Evolutionary conservation across 768 basidiomycete genomes (phyloP).

Genomic region (Mycena vulgaris): DNA sequence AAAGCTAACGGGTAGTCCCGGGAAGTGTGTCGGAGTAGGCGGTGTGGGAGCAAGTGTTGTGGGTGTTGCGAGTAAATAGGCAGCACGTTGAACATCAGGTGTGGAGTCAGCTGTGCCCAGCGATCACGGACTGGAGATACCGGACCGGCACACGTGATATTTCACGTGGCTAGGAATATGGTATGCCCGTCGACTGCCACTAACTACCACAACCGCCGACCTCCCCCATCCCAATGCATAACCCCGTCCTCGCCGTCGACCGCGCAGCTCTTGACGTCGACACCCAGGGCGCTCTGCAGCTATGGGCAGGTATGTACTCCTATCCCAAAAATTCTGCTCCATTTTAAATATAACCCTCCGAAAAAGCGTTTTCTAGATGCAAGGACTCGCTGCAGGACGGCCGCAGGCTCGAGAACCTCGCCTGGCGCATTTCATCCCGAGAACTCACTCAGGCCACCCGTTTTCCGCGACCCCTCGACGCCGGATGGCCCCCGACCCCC

Average conservation of each 20-base stretch:
- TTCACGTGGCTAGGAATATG: too few species aligned
- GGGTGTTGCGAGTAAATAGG: too few species aligned
- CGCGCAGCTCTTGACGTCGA: conserved; percentile 81
- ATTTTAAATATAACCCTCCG: neutral
- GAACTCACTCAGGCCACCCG: conserved; percentile 51
- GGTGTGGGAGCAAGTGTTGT: too few species aligned
- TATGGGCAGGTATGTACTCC: conserved; percentile 75
- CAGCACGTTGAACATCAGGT: too few species aligned
- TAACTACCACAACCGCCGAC: too few species aligned
- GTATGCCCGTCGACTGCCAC: too few species aligned
- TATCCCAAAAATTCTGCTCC: neutral
- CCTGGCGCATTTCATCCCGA: conserved; percentile 89
- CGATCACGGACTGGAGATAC: too few species aligned
- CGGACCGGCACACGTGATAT: too few species aligned
- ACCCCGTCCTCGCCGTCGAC: conserved; percentile 77
- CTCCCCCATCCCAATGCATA: too few species aligned
- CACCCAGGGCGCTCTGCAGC: conserved; percentile 71
- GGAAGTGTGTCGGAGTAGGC: too few species aligned
- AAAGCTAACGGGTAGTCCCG: too few species aligned
- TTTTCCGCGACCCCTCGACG: neutral
- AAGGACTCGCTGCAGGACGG: conserved; percentile 86
- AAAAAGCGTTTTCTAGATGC: conserved; percentile 86
- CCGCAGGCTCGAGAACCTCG: conserved; percentile 87
- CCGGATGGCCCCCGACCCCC: conserved; percentile 52
- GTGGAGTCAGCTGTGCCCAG: too few species aligned